These are phyloP conservation scores for Mycena filopes DNA, from an alignment of 768 basidiomycete genomes.

Conservation along the genomic window DNA sequence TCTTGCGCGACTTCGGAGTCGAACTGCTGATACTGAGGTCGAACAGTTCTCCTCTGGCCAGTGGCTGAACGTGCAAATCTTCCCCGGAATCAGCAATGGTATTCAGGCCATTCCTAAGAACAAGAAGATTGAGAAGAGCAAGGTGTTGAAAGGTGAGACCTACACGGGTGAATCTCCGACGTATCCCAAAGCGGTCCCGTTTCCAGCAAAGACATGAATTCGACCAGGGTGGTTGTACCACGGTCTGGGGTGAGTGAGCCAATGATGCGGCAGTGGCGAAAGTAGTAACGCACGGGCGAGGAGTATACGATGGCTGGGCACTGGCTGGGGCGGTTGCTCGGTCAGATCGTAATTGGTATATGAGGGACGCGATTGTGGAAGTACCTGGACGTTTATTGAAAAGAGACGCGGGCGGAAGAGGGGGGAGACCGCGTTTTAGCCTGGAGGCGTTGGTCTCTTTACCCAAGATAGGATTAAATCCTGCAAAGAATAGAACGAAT, in stretches of 20 bases:
- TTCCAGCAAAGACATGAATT: constrained; percentile 23
- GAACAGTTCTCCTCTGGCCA: not conserved
- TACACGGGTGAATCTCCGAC: constrained; percentile 15
- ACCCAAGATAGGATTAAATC: not conserved
- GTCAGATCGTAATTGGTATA: not conserved
- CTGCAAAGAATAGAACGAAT: constrained; percentile 8
- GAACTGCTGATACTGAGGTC: not conserved
- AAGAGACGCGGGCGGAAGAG: constrained; percentile 25
- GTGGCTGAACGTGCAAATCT: constrained; percentile 11
- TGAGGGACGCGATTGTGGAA: not conserved
- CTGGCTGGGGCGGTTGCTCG: constrained; percentile 14
- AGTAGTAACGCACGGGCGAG: constrained; percentile 11
- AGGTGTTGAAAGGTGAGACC: not conserved
- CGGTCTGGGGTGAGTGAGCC: not conserved
- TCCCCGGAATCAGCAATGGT: not conserved
- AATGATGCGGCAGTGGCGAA: not conserved
- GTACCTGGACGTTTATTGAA: constrained; percentile 6
- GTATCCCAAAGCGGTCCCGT: constrained; percentile 25
- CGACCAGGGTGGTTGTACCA: constrained; percentile 5
- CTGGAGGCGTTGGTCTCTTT: constrained; percentile 34
- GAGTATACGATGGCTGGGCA: constrained; percentile 16
- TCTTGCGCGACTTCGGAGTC: not conserved
- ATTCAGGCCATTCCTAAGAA: constrained; percentile 14
- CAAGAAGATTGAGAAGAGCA: not conserved
- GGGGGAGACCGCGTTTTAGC: constrained; percentile 27